Percentiles rank a stretch among this genome's conserved stretches.
phyloP scores from a whole-genome alignment of 2,329 filamentous ascomycete species.

The Xylariaceae sp. region DNA sequence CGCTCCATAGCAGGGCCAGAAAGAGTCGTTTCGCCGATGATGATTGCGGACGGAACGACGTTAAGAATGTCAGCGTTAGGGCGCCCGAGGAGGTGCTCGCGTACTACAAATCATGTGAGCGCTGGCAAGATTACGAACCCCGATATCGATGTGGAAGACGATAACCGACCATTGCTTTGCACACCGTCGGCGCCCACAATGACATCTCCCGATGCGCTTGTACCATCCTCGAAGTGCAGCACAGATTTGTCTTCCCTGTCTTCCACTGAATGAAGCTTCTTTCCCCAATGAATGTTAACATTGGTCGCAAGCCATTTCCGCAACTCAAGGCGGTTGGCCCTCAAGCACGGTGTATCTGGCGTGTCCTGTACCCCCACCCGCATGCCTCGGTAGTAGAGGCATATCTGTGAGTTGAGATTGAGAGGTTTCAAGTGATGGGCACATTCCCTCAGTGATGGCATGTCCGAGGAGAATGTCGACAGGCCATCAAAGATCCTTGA shows the following conservation, averaged over 20 bases:
- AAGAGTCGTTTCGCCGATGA: conserved; percentile 20
- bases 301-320: conserved; percentile 22
- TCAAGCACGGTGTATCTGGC: conserved; percentile 9
- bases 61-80: conserved; percentile 3
- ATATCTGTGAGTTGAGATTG: conserved; percentile 6
- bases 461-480: conserved; percentile 6
- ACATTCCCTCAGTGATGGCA: conserved; percentile 10
- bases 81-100: conserved; percentile 14
- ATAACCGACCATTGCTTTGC: conserved; percentile 19
- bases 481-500: conserved; percentile 5
- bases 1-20: conserved; percentile 20
- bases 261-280: conserved; percentile 14
- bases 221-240: conserved; percentile 23
- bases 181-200: conserved; percentile 25
- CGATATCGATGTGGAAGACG: too few species aligned
- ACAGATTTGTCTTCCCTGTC: conserved; percentile 12
- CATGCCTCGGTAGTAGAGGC: conserved; percentile 2
- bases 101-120: conserved; percentile 11
- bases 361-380: conserved; percentile 4
- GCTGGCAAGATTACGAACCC: too few species aligned
- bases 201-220: conserved; percentile 19
- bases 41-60: conserved; percentile 10
- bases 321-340: conserved; percentile 18
- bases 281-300: conserved; percentile 24
- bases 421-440: conserved; percentile 7